A percentile compares a stretch with the other conserved stretches of the same genome.
Evolutionary conservation across 2,329 filamentous ascomycete species (phyloP).

Genomic region (Gaeumannomyces tritici): DNA sequence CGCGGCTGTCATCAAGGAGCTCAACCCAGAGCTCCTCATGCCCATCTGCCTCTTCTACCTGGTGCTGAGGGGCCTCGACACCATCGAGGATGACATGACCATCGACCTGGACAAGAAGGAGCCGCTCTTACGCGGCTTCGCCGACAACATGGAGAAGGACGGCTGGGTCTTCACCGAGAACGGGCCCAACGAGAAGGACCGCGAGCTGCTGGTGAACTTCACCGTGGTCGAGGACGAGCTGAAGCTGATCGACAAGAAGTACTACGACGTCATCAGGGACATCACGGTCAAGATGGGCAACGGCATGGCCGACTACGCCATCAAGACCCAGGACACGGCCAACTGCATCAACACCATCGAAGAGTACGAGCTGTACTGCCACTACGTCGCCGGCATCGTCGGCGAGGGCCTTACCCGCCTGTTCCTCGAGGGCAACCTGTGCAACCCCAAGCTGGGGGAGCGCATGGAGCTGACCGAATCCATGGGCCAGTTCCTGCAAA

Average conservation of each 20-base stretch:
- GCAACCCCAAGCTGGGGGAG: constrained; percentile 74
- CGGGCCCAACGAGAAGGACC: constrained; percentile 86
- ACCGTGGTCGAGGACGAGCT: constrained; percentile 79
- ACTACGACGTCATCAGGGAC: constrained; percentile 80
- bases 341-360: constrained; percentile 73
- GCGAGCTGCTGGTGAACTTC: constrained; percentile 86
- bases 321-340: constrained; percentile 71
- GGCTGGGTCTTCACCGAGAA: constrained; percentile 88
- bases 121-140: constrained; percentile 74
- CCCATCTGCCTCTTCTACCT: constrained; percentile 89
- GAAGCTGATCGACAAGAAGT: constrained; percentile 76
- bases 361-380: constrained; percentile 95
- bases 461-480: constrained; percentile 78
- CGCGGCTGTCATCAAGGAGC: constrained; percentile 83
- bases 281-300: constrained; percentile 94
- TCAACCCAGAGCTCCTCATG: constrained; percentile 87
- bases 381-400: constrained; percentile 97
- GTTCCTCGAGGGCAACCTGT: constrained; percentile 79
- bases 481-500: constrained; percentile 96
- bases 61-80: constrained; percentile 83
- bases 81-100: constrained; percentile 98
- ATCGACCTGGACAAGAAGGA: constrained; percentile 75
- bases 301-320: constrained; percentile 93
- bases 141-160: constrained; percentile 67
- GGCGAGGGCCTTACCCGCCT: constrained; percentile 86